Evolutionary conservation across 495 filamentous ascomycete genomes (phyloP).

Genomic region (Neurospora sp.): DNA sequence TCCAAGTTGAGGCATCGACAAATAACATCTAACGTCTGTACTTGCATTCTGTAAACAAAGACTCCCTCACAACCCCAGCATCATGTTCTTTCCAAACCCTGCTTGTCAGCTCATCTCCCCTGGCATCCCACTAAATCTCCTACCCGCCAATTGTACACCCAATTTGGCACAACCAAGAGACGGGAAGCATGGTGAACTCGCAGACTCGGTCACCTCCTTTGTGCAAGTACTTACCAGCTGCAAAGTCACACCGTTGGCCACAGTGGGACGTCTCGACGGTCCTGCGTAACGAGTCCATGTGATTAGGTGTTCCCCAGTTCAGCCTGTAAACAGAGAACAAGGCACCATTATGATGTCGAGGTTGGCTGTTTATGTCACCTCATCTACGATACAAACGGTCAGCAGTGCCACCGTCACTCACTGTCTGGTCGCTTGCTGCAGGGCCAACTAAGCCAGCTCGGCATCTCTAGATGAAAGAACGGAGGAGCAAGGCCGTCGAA

Average conservation of each 20-base stretch:
- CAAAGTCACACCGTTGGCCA: background rate
- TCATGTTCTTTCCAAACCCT: background rate
- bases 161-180: background rate
- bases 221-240: background rate
- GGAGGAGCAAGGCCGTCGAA: background rate
- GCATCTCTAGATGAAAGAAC: background rate
- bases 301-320: background rate
- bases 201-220: background rate
- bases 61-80: background rate
- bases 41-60: background rate
- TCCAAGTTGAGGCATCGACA: no score
- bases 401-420: background rate
- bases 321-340: background rate
- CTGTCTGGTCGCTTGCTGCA: background rate
- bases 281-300: background rate
- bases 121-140: background rate
- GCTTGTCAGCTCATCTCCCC: background rate
- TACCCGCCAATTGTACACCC: background rate
- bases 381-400: background rate
- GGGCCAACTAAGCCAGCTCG: background rate
- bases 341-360: background rate
- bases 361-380: background rate
- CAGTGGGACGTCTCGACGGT: background rate
- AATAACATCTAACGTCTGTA: no score
- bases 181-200: background rate